phyloP scores from a whole-genome alignment of 768 basidiomycete species.

The Lentinula raphanica region DNA sequence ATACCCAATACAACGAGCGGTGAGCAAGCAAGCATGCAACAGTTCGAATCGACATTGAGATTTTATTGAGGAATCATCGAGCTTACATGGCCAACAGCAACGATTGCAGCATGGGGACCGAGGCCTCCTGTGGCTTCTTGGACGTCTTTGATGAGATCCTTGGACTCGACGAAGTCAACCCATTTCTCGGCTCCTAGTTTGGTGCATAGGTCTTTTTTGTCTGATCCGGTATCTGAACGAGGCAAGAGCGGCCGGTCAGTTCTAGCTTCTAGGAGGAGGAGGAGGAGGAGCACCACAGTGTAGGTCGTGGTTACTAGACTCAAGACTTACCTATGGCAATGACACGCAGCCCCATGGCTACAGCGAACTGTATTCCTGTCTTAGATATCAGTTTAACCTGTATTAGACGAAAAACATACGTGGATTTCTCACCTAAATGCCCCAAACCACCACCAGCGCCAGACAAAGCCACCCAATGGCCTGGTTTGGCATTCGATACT shows the following conservation, averaged over 20 bases:
- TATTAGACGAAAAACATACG: not conserved
- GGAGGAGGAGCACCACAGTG: too few species aligned
- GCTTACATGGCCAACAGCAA: slow-evolving; percentile 49
- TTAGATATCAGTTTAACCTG: not conserved
- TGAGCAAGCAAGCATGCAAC: too few species aligned
- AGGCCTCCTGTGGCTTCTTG: slow-evolving; percentile 42
- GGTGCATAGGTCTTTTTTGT: slow-evolving; percentile 52
- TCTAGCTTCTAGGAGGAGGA: too few species aligned
- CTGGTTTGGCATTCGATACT: slow-evolving; percentile 48
- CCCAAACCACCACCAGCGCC: slow-evolving; percentile 80
- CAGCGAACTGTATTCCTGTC: slow-evolving; percentile 78
- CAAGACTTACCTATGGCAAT: slow-evolving; percentile 39
- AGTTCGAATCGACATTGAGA: too few species aligned
- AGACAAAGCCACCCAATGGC: slow-evolving; percentile 69
- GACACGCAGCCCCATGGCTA: slow-evolving; percentile 69
- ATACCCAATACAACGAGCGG: too few species aligned
- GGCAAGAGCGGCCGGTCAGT: not conserved
- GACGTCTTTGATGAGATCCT: slow-evolving; percentile 48
- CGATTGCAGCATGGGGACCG: slow-evolving; percentile 67
- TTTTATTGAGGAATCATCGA: not conserved
- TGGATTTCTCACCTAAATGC: slow-evolving; percentile 47
- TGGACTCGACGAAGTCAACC: slow-evolving; percentile 54
- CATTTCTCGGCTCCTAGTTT: slow-evolving; percentile 55
- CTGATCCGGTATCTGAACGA: slow-evolving; percentile 59
- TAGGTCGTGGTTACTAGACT: too few species aligned